These are phyloP conservation scores for Calonectria leucothoes DNA, from an alignment of 2,329 filamentous ascomycete genomes.

Conservation along the genomic window DNA sequence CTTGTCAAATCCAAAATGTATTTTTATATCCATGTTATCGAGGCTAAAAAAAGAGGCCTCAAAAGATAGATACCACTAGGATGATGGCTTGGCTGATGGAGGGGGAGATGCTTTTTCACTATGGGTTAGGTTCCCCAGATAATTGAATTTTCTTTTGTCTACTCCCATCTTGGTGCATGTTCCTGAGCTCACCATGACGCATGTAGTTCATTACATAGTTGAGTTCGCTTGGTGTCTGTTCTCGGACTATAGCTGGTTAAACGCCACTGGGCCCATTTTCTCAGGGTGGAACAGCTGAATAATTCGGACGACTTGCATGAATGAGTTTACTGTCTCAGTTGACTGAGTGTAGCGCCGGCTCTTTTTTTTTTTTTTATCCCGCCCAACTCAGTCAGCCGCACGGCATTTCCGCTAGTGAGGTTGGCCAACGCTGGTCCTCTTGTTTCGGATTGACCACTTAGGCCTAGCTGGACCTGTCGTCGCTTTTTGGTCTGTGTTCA, in stretches of 20 bases:
- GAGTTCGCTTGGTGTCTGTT: neutral
- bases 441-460: slow-evolving; percentile 16
- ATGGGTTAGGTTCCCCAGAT: neutral
- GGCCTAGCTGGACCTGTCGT: neutral
- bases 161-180: neutral
- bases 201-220: neutral
- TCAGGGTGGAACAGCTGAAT: slow-evolving; percentile 13
- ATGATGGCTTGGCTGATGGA: neutral
- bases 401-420: slow-evolving; percentile 14
- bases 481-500: neutral
- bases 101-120: neutral
- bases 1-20: slow-evolving; percentile 6
- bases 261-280: slow-evolving; percentile 6
- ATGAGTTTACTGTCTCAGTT: slow-evolving; percentile 30
- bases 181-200: neutral
- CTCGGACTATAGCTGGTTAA: neutral
- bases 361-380: slow-evolving; percentile 8
- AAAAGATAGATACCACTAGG: neutral
- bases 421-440: slow-evolving; percentile 7
- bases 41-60: neutral
- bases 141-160: neutral
- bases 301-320: slow-evolving; percentile 13
- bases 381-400: slow-evolving; percentile 25
- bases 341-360: slow-evolving; percentile 26
- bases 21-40: slow-evolving; percentile 9